Evolutionary conservation across 768 basidiomycete genomes (phyloP).

Genomic region (Psilocybe tampanensis): DNA sequence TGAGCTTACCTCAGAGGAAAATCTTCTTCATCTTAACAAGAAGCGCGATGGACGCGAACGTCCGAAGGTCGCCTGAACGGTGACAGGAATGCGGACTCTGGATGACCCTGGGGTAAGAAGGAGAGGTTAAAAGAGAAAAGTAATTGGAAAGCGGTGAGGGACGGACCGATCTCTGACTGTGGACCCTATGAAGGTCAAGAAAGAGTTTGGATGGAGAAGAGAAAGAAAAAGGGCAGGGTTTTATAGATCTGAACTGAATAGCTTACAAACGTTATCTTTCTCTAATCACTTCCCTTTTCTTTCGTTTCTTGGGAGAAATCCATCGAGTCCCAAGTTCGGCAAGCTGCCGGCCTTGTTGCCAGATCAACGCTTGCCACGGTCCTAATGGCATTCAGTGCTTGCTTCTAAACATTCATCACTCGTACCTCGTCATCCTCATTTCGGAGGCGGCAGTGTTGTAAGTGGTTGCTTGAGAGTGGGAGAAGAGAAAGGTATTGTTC

Average conservation of each 20-base stretch:
- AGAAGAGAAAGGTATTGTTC: conserved; percentile 58
- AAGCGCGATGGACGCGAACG: conserved; percentile 79
- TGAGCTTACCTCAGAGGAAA: conserved; percentile 52
- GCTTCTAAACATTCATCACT: conserved; percentile 23
- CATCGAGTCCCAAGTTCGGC: background rate
- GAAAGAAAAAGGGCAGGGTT: conserved; percentile 5
- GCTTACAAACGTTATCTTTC: conserved; percentile 20
- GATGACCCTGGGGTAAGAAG: conserved; percentile 2
- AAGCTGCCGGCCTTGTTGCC: conserved; percentile 25
- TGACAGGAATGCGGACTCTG: conserved; percentile 46
- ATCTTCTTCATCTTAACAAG: conserved; percentile 59
- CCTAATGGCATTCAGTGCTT: background rate
- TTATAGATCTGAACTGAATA: background rate
- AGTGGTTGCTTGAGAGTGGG: conserved; percentile 74
- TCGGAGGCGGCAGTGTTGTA: conserved; percentile 70
- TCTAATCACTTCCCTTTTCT: conserved; percentile 17
- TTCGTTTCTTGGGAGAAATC: background rate
- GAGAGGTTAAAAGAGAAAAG: background rate
- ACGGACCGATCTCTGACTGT: background rate
- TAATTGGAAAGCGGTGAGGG: background rate
- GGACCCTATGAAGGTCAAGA: conserved; percentile 4
- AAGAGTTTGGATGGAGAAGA: conserved; percentile 4
- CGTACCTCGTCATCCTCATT: conserved; percentile 51
- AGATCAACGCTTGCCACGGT: conserved; percentile 21
- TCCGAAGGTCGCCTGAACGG: conserved; percentile 55